Evolutionary conservation across 495 filamentous ascomycete species (phyloP).

Genomic region (Physcia stellaris): DNA sequence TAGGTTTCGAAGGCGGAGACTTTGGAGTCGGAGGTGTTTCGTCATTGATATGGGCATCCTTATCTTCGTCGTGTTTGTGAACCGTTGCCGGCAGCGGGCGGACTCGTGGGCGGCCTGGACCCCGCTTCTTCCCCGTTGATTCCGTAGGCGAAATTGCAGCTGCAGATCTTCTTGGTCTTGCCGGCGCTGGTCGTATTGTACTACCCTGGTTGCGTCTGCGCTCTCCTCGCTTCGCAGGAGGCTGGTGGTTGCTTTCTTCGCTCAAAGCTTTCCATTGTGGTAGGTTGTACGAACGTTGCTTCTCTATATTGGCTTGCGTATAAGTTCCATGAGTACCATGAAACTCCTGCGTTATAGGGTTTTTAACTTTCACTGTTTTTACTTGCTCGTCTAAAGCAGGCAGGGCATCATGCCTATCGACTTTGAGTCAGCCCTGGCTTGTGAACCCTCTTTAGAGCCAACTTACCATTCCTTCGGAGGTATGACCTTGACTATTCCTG

Average conservation of each 20-base stretch:
- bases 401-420: slow-evolving; percentile 50
- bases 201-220: slow-evolving; percentile 63
- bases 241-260: slow-evolving; percentile 88
- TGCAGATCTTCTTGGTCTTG: slow-evolving; percentile 18
- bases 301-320: slow-evolving; percentile 89
- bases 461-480: slow-evolving; percentile 87
- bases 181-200: slow-evolving; percentile 26
- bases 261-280: slow-evolving; percentile 89
- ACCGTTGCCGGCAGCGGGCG: slow-evolving; percentile 10
- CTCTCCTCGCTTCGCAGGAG: slow-evolving; percentile 86
- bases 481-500: slow-evolving; percentile 90
- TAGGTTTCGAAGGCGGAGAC: slow-evolving; percentile 34
- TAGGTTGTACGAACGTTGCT: slow-evolving; percentile 88
- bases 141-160: slow-evolving; percentile 17
- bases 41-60: slow-evolving; percentile 32
- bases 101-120: slow-evolving; percentile 24
- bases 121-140: slow-evolving; percentile 28
- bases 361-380: slow-evolving; percentile 84
- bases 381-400: slow-evolving; percentile 69
- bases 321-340: slow-evolving; percentile 87
- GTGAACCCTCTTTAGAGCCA: not conserved
- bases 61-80: slow-evolving; percentile 8
- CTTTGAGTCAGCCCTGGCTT: not conserved
- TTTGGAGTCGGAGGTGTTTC: slow-evolving; percentile 40
- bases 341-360: slow-evolving; percentile 96